Percentiles rank a stretch among this genome's conserved stretches.
phyloP scores from a whole-genome alignment of 148 eudicot genomes.

The Oxyria digyna region DNA sequence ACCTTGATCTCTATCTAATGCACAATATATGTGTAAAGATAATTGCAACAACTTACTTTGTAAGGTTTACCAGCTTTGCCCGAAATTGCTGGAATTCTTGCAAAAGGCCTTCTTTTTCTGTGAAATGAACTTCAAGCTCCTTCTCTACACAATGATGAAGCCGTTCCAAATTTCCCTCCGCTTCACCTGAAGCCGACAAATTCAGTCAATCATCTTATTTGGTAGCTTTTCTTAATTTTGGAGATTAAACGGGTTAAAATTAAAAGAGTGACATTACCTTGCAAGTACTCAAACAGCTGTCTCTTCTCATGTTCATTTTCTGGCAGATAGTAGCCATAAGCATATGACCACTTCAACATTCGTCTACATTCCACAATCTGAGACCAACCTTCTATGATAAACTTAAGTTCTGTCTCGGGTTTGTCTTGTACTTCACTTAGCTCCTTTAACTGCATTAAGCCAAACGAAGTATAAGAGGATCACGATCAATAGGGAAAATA shows the following conservation, averaged over 20 bases:
- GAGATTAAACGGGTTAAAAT: too few species aligned
- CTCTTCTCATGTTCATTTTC: slow-evolving; percentile 64
- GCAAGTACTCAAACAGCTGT: slow-evolving; percentile 77
- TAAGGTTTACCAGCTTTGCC: slow-evolving; percentile 61
- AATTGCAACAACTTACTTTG: slow-evolving; percentile 29
- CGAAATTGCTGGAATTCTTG: slow-evolving; percentile 60
- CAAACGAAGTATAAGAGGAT: not conserved
- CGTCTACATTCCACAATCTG: slow-evolving; percentile 97
- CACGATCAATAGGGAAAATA: not conserved
- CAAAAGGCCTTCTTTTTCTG: slow-evolving; percentile 39
- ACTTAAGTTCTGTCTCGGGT: slow-evolving; percentile 71
- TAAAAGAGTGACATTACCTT: slow-evolving; percentile 24
- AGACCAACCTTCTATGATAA: slow-evolving; percentile 73
- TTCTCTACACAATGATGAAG: slow-evolving; percentile 95
- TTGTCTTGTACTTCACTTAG: slow-evolving; percentile 61
- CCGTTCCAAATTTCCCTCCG: slow-evolving; percentile 79
- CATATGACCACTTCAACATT: slow-evolving; percentile 87
- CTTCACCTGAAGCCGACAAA: slow-evolving; percentile 45
- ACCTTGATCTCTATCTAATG: slow-evolving; percentile 29
- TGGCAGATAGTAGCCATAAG: slow-evolving; percentile 77
- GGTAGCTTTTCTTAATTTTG: too few species aligned
- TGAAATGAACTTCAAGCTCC: slow-evolving; percentile 52
- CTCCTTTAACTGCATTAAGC: slow-evolving; percentile 15
- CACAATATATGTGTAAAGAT: not conserved
- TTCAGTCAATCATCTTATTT: too few species aligned